phyloP scores from a whole-genome alignment of 2,329 filamentous ascomycete species.

The Macrophomina pseudophaseolina region DNA sequence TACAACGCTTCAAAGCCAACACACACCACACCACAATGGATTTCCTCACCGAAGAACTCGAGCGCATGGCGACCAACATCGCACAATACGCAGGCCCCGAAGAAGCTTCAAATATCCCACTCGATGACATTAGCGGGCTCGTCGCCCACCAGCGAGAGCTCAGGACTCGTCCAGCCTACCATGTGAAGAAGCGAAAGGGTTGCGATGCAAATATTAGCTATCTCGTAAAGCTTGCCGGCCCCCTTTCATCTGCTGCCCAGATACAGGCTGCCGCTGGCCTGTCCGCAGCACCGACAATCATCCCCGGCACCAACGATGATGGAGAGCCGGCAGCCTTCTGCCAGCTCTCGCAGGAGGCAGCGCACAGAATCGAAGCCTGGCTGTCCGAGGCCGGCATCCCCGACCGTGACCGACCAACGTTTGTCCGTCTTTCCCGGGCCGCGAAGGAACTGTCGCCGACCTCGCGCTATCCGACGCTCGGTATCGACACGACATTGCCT shows the following conservation, averaged over 20 bases:
- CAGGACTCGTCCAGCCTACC: too few relatives aligned
- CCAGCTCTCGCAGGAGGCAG: conserved; percentile 31
- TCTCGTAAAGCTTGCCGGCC: too few relatives aligned
- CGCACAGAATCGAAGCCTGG: not conserved
- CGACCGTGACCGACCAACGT: conserved; percentile 32
- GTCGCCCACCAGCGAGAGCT: too few relatives aligned
- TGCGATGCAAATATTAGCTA: too few relatives aligned
- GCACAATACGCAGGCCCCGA: conserved; percentile 10
- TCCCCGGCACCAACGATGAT: not conserved
- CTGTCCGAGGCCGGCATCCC: not conserved
- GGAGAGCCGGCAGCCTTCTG: conserved; percentile 33
- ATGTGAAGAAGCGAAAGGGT: too few relatives aligned
- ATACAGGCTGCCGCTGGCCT: too few relatives aligned
- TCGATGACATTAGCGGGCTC: conserved; percentile 20
- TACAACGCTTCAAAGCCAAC: too few relatives aligned
- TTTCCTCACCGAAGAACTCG: conserved; percentile 16
- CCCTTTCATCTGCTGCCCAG: too few relatives aligned
- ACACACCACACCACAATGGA: not conserved
- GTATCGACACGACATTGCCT: conserved; percentile 37
- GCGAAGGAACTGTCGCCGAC: conserved; percentile 35
- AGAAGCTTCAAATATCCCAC: conserved; percentile 7
- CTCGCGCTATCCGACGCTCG: conserved; percentile 34
- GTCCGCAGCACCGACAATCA: too few relatives aligned
- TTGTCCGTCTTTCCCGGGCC: conserved; percentile 35
- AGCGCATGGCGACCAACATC: conserved; percentile 22